These are phyloP conservation scores for Sclerotinia minor DNA, from an alignment of 2,329 filamentous ascomycete genomes.

Conservation along the genomic window DNA sequence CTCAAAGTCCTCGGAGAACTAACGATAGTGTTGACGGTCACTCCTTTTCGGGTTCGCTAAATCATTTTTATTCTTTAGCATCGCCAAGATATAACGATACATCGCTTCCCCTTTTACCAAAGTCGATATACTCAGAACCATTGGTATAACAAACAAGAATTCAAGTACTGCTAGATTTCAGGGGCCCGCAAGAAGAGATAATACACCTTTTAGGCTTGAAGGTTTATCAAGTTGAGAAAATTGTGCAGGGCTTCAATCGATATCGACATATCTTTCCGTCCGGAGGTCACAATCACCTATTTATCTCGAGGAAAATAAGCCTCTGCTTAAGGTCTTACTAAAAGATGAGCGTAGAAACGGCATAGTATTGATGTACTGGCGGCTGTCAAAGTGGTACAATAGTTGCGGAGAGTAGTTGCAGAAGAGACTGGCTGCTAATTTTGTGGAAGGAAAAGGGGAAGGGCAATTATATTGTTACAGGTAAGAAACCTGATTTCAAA, in stretches of 20 bases:
- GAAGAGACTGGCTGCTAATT: not conserved
- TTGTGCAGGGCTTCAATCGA: too few species aligned
- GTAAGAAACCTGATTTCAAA: not conserved
- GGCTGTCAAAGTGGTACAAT: not conserved
- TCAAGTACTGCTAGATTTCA: too few species aligned
- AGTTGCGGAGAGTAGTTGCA: not conserved
- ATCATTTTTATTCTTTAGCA: not conserved
- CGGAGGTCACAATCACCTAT: not conserved
- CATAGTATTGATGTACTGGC: slow-evolving; percentile 1
- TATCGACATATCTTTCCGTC: not conserved
- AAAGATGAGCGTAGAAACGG: not conserved
- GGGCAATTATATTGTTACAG: slow-evolving; percentile 2
- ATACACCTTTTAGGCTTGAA: too few species aligned
- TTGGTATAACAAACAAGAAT: too few species aligned
- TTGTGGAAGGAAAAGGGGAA: slow-evolving; percentile 4
- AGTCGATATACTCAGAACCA: too few species aligned
- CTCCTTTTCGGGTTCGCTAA: not conserved
- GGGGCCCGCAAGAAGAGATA: too few species aligned
- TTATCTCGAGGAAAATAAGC: not conserved
- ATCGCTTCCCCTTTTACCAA: not conserved
- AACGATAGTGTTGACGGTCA: not conserved
- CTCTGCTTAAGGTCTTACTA: not conserved
- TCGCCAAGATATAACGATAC: not conserved
- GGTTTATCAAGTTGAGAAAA: too few species aligned
- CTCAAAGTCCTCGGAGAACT: not conserved